A percentile compares a stretch with the other conserved stretches of the same genome.
Evolutionary conservation across 331 rosid genomes (phyloP).

Genomic region (Malus hybrid): DNA sequence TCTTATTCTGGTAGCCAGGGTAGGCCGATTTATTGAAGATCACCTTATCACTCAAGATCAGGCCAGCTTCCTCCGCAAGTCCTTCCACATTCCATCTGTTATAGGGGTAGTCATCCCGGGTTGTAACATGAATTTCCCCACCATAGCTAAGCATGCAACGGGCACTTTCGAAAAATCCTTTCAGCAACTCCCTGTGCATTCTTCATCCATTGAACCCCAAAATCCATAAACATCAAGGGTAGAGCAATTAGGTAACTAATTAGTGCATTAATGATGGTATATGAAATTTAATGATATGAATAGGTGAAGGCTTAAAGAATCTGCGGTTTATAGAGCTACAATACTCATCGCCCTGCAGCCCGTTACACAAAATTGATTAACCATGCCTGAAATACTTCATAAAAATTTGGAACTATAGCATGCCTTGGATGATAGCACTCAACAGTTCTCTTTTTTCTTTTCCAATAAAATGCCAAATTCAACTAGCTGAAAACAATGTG

Average conservation of each 20-base stretch:
- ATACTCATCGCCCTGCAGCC: background rate
- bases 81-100: conserved; percentile 18
- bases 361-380: background rate
- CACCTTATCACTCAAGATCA: conserved; percentile 4
- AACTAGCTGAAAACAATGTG: background rate
- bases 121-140: conserved; percentile 43
- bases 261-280: background rate
- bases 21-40: background rate
- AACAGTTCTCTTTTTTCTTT: background rate
- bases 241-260: background rate
- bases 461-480: background rate
- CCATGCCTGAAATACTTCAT: background rate
- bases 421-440: background rate
- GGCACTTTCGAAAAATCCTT: conserved; percentile 21
- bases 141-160: conserved; percentile 2
- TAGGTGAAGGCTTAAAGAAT: background rate
- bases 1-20: conserved; percentile 28
- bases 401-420: background rate
- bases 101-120: conserved; percentile 17
- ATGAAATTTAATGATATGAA: background rate
- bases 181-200: conserved; percentile 16
- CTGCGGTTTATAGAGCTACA: background rate
- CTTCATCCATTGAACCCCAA: conserved; percentile 2
- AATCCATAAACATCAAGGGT: background rate
- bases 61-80: conserved; percentile 4